Conservation (phyloP, 768 basidiomycete genomes). For the Collybia sordida region DNA sequence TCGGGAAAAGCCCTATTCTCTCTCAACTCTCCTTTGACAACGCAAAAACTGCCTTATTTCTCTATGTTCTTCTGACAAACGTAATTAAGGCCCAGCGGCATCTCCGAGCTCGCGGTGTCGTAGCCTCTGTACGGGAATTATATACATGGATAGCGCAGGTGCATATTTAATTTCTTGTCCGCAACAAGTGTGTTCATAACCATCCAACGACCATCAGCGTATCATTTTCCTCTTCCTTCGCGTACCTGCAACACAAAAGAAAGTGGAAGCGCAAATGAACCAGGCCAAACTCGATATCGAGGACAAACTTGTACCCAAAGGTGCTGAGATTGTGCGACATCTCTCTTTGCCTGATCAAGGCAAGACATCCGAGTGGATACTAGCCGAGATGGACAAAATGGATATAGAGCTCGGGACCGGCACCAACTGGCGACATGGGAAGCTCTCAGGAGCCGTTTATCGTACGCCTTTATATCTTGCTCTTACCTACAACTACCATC, state of each 20-base stretch:
- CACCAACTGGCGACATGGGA: conserved; percentile 66
- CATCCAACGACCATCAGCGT: conserved; percentile 34
- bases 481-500: neutral
- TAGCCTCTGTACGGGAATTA: conserved; percentile 45
- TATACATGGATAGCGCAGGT: conserved; percentile 57
- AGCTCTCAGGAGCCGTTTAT: conserved; percentile 84
- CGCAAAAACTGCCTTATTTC: conserved; percentile 56
- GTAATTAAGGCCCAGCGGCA: conserved; percentile 57
- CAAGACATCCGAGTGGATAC: conserved; percentile 68
- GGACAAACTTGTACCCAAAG: conserved; percentile 64
- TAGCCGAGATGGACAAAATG: conserved; percentile 79
- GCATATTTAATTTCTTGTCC: conserved; percentile 12
- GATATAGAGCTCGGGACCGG: conserved; percentile 51
- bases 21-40: conserved; percentile 35
- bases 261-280: conserved; percentile 63
- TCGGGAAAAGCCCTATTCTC: conserved; percentile 12
- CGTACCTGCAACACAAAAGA: conserved; percentile 57
- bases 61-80: conserved; percentile 56
- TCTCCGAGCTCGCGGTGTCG: conserved; percentile 60
- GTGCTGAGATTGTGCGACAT: conserved; percentile 61
- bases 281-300: conserved; percentile 68
- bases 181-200: neutral
- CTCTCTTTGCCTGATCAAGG: conserved; percentile 66
- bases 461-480: conserved; percentile 45
- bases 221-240: conserved; percentile 57